Conservation (phyloP, 2,329 filamentous ascomycete genomes). For the Neonectria sp. region DNA sequence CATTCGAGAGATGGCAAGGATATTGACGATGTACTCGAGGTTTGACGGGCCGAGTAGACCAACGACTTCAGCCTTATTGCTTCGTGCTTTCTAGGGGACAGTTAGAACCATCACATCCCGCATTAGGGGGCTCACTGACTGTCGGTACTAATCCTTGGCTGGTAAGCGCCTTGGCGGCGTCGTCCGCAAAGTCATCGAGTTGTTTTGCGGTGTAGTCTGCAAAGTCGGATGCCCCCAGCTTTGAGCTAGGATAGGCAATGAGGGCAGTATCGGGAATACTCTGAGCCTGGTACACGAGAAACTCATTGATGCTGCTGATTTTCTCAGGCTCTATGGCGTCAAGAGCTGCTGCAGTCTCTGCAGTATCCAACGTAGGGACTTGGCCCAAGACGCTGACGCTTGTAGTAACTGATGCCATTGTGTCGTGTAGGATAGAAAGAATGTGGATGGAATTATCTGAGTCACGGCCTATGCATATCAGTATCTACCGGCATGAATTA, state of each 20-base stretch:
- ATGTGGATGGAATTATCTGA: slow-evolving; percentile 5
- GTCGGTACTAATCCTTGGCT: slow-evolving; percentile 27
- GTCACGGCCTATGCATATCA: slow-evolving; percentile 3
- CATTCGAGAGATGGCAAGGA: slow-evolving; percentile 67
- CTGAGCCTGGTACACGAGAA: slow-evolving; percentile 38
- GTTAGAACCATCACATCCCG: background rate
- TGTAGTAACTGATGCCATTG: slow-evolving; percentile 31
- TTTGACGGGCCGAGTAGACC: slow-evolving; percentile 65
- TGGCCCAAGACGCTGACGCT: slow-evolving; percentile 14
- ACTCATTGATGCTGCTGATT: slow-evolving; percentile 43
- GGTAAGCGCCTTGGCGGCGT: slow-evolving; percentile 35
- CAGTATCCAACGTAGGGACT: slow-evolving; percentile 19
- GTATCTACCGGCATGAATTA: background rate
- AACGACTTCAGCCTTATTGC: slow-evolving; percentile 53
- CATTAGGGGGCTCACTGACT: slow-evolving; percentile 11
- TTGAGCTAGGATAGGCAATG: slow-evolving; percentile 41
- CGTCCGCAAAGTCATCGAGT: slow-evolving; percentile 44
- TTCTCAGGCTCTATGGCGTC: slow-evolving; percentile 17
- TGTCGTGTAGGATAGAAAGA: slow-evolving; percentile 6
- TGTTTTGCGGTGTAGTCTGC: slow-evolving; percentile 44
- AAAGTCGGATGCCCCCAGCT: slow-evolving; percentile 39
- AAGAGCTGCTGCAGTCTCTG: slow-evolving; percentile 1
- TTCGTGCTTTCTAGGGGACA: background rate
- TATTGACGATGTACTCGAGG: slow-evolving; percentile 67
- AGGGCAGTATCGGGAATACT: slow-evolving; percentile 42